Conservation (phyloP, 805 yeast genomes). For the Yueomyces sinensis region DNA sequence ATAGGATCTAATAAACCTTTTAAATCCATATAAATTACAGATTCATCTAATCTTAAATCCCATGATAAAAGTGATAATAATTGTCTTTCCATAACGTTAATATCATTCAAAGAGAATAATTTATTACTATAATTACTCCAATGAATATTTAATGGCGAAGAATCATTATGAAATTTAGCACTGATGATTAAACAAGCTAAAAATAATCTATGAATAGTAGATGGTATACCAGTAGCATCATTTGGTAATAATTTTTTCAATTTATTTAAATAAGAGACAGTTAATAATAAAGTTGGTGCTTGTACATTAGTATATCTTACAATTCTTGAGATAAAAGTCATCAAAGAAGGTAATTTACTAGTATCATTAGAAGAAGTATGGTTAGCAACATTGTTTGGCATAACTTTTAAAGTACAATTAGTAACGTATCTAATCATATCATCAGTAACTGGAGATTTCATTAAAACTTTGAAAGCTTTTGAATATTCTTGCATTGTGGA, state of each 20-base stretch:
- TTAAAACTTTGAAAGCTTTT: constrained; percentile 46
- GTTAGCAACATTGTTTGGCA: constrained; percentile 31
- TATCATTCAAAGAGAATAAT: constrained; percentile 50
- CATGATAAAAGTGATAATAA: constrained; percentile 54
- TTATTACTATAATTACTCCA: constrained; percentile 77
- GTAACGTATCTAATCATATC: constrained; percentile 64
- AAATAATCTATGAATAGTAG: constrained; percentile 68
- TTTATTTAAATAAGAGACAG: constrained; percentile 53
- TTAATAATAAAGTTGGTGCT: constrained; percentile 64
- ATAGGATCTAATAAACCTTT: constrained; percentile 67
- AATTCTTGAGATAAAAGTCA: constrained; percentile 59
- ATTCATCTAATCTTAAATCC: constrained; percentile 54
- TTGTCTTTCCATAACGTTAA: constrained; percentile 73
- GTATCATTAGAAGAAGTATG: constrained; percentile 21
- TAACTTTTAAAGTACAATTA: constrained; percentile 49
- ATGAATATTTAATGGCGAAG: constrained; percentile 63
- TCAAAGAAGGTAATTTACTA: constrained; percentile 42
- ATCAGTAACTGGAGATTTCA: constrained; percentile 56
- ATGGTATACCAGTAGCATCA: constrained; percentile 65
- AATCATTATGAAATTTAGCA: constrained; percentile 65
- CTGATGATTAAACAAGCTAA: constrained; percentile 62
- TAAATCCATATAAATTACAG: constrained; percentile 54
- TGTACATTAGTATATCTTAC: constrained; percentile 70
- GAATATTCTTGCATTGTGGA: constrained; percentile 20
- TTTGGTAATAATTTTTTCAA: constrained; percentile 48